Percentiles rank a stretch among this genome's conserved stretches.
Conservation (phyloP, 208 protist genomes). For the Borovskyia barvae region DNA sequence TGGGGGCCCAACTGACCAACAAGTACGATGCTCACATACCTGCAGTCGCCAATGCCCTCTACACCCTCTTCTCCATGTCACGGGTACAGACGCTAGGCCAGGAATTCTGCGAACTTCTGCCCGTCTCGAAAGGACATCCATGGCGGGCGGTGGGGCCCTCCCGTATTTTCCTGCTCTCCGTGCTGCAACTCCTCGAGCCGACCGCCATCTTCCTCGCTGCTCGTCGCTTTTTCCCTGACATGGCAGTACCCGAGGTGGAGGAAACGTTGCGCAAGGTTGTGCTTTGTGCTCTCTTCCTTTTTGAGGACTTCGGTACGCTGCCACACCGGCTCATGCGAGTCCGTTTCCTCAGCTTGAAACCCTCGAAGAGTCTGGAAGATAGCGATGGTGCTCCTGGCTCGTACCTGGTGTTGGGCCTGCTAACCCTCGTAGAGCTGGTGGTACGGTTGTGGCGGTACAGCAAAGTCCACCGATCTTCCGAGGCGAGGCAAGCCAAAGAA, state of each 20-base stretch:
- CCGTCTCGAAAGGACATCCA: constrained; percentile 42
- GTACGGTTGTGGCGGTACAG: constrained; percentile 74
- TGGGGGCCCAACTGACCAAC: constrained; percentile 81
- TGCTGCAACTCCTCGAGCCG: constrained; percentile 60
- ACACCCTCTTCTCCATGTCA: constrained; percentile 66
- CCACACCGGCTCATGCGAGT: constrained; percentile 61
- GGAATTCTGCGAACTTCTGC: constrained; percentile 86
- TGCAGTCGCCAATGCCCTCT: constrained; percentile 50
- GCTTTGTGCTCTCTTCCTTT: constrained; percentile 68
- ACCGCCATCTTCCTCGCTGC: constrained; percentile 46
- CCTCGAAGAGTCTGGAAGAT: constrained; percentile 39
- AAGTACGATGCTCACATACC: constrained; percentile 63
- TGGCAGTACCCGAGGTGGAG: constrained; percentile 65
- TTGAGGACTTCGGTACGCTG: constrained; percentile 77
- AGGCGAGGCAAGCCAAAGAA: constrained; percentile 5
- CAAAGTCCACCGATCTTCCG: constrained; percentile 16
- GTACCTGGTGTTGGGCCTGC: constrained; percentile 68
- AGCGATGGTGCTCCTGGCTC: constrained; percentile 60
- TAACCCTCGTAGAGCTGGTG: constrained; percentile 70
- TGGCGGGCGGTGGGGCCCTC: constrained; percentile 41
- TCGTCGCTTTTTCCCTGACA: constrained; percentile 48
- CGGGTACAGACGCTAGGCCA: constrained; percentile 77
- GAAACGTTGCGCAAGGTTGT: constrained; percentile 45
- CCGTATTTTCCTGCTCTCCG: constrained; percentile 52
- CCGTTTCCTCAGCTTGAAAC: constrained; percentile 75